These are phyloP conservation scores for Tricharina praecox DNA, from an alignment of 495 filamentous ascomycete genomes.

Conservation along the genomic window DNA sequence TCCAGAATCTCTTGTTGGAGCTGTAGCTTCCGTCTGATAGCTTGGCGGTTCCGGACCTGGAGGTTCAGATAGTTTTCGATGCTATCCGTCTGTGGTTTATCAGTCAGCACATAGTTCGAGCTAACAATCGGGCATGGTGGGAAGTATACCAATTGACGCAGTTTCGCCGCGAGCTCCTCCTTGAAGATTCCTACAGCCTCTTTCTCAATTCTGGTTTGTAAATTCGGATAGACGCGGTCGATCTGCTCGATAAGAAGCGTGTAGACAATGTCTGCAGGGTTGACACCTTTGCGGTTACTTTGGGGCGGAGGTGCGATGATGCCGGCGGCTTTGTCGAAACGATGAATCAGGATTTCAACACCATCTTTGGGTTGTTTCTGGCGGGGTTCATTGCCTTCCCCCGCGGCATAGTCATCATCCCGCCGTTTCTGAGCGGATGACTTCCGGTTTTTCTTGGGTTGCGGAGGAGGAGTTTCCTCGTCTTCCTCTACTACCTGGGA, in stretches of 20 bases:
- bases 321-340: slow-evolving; percentile 8
- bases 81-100: slow-evolving; percentile 21
- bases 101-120: too few relatives aligned
- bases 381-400: not conserved
- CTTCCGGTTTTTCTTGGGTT: slow-evolving; percentile 7
- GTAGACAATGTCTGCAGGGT: slow-evolving; percentile 19
- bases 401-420: not conserved
- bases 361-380: not conserved
- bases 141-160: slow-evolving; percentile 17
- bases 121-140: too few relatives aligned
- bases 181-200: slow-evolving; percentile 19
- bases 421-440: slow-evolving; percentile 2
- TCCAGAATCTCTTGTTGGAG: slow-evolving; percentile 15
- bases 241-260: slow-evolving; percentile 17
- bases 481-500: not conserved
- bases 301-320: slow-evolving; percentile 11
- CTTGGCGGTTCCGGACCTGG: slow-evolving; percentile 6
- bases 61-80: slow-evolving; percentile 16
- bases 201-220: slow-evolving; percentile 7
- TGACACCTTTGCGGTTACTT: slow-evolving; percentile 18
- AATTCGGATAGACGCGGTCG: slow-evolving; percentile 12
- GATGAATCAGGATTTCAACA: slow-evolving; percentile 10
- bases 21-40: slow-evolving; percentile 16
- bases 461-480: not conserved
- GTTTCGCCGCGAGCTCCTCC: slow-evolving; percentile 15